These are phyloP conservation scores for Quercus variabilis DNA, from an alignment of 306 rosid species.

Conservation along the genomic window DNA sequence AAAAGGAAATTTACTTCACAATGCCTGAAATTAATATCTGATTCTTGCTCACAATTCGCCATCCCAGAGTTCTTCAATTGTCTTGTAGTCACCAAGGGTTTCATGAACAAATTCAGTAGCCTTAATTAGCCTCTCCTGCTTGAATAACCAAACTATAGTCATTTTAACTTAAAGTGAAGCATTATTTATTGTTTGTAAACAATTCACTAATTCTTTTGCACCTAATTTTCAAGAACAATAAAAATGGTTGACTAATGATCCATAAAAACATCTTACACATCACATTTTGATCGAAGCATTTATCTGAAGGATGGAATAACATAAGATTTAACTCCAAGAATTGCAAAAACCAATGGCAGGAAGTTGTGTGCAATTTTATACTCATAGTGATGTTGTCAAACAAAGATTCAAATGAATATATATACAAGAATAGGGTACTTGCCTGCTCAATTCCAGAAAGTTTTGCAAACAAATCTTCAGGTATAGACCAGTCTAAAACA, in stretches of 20 bases:
- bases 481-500: constrained; percentile 61
- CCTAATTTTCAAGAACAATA: background rate
- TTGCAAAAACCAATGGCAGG: background rate
- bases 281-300: background rate
- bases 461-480: constrained; percentile 36
- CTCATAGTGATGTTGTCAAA: too few species aligned
- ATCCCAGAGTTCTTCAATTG: constrained; percentile 61
- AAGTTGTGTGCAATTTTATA: background rate
- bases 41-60: constrained; percentile 20
- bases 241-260: background rate
- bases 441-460: constrained; percentile 55
- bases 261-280: background rate
- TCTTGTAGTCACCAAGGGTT: constrained; percentile 38
- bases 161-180: background rate
- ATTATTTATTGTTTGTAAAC: background rate
- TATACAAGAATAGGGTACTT: constrained; percentile 13
- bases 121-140: constrained; percentile 40
- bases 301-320: background rate
- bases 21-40: background rate
- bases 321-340: background rate
- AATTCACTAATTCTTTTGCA: too few species aligned
- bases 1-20: background rate
- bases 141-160: background rate
- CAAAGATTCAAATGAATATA: background rate
- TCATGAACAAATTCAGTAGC: constrained; percentile 21